These are phyloP conservation scores for Nitzschia palea DNA, from an alignment of 108 stramenopile species.

Conservation along the genomic window DNA sequence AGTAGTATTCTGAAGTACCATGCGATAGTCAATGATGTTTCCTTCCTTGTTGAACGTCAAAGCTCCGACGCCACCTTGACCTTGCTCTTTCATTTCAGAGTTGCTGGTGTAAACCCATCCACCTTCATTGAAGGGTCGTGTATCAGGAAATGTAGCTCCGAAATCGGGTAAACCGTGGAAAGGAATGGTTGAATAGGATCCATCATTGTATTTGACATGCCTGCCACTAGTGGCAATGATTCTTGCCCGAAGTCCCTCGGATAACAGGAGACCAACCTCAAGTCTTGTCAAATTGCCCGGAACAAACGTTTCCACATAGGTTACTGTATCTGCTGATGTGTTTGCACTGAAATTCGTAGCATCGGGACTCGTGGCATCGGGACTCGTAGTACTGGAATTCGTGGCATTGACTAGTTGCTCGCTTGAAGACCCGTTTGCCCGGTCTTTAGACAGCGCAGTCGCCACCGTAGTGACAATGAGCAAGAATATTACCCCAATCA, in stretches of 20 bases:
- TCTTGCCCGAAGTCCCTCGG: conserved; percentile 21
- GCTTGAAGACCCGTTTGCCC: too few species aligned
- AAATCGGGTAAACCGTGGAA: conserved; percentile 58
- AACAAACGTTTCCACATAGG: neutral
- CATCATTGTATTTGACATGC: conserved; percentile 23
- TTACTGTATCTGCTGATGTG: neutral
- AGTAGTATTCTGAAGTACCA: conserved; percentile 36
- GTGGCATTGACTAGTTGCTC: neutral
- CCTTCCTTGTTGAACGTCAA: conserved; percentile 47
- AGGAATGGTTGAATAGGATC: conserved; percentile 2
- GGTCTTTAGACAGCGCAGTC: too few species aligned
- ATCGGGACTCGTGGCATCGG: neutral
- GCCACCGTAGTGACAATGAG: too few species aligned
- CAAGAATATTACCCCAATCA: too few species aligned
- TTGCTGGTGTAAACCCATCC: conserved; percentile 67
- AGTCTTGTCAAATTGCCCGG: conserved; percentile 42
- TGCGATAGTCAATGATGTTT: conserved; percentile 36
- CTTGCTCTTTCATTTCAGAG: conserved; percentile 38
- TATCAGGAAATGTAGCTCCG: conserved; percentile 41
- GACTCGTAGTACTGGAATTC: neutral
- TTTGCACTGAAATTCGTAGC: neutral
- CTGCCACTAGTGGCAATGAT: conserved; percentile 25
- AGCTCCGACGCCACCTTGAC: conserved; percentile 50
- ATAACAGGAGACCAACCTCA: conserved; percentile 27
- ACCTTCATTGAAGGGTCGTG: conserved; percentile 27